Conservation (phyloP, 371 early-diverging fungal genomes). For the Apophysomyces variabilis region DNA sequence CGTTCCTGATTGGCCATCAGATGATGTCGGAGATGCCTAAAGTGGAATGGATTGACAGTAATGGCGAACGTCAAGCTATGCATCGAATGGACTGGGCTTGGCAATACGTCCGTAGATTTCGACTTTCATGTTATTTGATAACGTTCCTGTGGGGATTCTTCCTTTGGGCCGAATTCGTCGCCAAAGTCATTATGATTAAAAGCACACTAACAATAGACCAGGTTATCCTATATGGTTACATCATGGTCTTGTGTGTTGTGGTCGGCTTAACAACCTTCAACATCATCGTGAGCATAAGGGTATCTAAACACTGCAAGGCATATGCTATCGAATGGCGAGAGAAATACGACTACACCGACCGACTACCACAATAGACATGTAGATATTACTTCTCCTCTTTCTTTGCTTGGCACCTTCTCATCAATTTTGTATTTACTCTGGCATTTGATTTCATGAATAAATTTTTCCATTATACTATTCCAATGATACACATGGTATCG, state of each 20-base stretch:
- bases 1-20: constrained; percentile 39
- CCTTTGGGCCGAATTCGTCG: constrained; percentile 41
- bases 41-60: constrained; percentile 27
- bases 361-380: neutral
- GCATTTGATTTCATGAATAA: too few species aligned
- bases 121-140: constrained; percentile 25
- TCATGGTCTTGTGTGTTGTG: constrained; percentile 28
- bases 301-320: neutral
- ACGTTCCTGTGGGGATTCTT: constrained; percentile 39
- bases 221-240: constrained; percentile 36
- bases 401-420: too few species aligned
- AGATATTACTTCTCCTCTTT: neutral
- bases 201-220: constrained; percentile 37
- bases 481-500: too few species aligned
- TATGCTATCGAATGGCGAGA: neutral
- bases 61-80: constrained; percentile 26
- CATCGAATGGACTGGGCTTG: constrained; percentile 36
- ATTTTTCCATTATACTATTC: too few species aligned
- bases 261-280: neutral
- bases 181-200: constrained; percentile 43
- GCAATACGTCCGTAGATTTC: constrained; percentile 28
- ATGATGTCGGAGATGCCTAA: constrained; percentile 32
- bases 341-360: neutral
- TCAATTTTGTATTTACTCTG: too few species aligned
- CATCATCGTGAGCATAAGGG: neutral